These are phyloP conservation scores for Euryodendron excelsum DNA, from an alignment of 148 eudicot species.

Conservation along the genomic window DNA sequence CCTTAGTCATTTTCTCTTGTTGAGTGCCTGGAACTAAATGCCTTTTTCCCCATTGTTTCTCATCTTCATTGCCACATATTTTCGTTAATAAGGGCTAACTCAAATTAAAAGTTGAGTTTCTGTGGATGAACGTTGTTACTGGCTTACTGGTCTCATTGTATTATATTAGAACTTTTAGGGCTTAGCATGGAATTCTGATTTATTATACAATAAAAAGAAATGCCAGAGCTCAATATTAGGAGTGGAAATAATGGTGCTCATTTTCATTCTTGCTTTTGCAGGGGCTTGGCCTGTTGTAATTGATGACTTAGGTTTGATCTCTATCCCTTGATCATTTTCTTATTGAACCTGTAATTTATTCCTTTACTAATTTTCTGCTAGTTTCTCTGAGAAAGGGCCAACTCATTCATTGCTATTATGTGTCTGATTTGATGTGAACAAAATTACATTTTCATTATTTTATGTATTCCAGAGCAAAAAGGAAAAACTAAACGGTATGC, in stretches of 20 bases:
- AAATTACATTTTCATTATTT: not conserved
- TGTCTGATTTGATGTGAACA: not conserved
- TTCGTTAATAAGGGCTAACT: not conserved
- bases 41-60: not conserved
- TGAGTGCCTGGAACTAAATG: not conserved
- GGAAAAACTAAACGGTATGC: not conserved
- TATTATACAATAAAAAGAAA: not conserved
- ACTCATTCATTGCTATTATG: not conserved
- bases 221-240: not conserved
- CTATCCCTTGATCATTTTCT: not conserved
- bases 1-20: not conserved
- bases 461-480: not conserved
- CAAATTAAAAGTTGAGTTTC: not conserved
- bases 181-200: not conserved
- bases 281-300: conserved; percentile 96
- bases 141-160: too few relatives aligned
- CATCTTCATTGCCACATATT: not conserved
- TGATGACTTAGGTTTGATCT: conserved; percentile 57
- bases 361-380: not conserved
- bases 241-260: not conserved
- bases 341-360: not conserved
- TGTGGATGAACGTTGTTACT: not conserved
- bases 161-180: not conserved
- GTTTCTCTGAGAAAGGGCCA: not conserved
- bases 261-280: conserved; percentile 24